Conservation (phyloP, 805 yeast species). For the Saccharomycopsis amapae region DNA sequence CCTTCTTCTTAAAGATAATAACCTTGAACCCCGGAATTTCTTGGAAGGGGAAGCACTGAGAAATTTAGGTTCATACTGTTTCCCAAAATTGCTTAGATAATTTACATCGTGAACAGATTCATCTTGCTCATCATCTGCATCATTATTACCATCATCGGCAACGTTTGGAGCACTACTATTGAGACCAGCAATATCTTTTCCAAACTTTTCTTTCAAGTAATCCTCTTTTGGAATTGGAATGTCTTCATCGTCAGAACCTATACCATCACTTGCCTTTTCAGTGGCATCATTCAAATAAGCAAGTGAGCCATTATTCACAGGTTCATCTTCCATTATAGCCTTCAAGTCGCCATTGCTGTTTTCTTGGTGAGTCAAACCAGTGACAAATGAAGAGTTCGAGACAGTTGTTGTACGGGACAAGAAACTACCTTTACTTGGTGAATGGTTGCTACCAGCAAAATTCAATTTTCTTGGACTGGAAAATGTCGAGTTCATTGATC, state of each 20-base stretch:
- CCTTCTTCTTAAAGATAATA: constrained; percentile 13
- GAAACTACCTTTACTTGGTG: constrained; percentile 3
- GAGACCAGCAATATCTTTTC: no score
- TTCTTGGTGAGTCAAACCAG: constrained; percentile 15
- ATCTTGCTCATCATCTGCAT: background rate
- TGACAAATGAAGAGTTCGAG: constrained; percentile 9
- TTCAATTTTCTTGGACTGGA: background rate
- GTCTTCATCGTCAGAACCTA: constrained; percentile 18
- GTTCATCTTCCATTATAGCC: background rate
- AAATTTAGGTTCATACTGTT: constrained; percentile 14
- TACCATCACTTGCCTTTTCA: background rate
- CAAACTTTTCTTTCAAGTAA: no score
- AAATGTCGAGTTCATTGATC: background rate
- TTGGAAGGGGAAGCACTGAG: constrained; percentile 3
- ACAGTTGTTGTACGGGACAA: constrained; percentile 1
- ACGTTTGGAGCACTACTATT: background rate
- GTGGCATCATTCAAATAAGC: background rate
- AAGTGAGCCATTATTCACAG: background rate
- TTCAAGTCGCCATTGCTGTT: constrained; percentile 1
- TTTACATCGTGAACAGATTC: background rate
- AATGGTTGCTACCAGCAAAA: background rate
- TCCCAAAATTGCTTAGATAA: constrained; percentile 16
- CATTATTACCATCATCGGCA: background rate
- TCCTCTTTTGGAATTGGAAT: constrained; percentile 21
- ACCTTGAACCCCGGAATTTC: constrained; percentile 4